Evolutionary conservation across 2,329 filamentous ascomycete genomes (phyloP).

Genomic region (Fusarium euwallaceae): DNA sequence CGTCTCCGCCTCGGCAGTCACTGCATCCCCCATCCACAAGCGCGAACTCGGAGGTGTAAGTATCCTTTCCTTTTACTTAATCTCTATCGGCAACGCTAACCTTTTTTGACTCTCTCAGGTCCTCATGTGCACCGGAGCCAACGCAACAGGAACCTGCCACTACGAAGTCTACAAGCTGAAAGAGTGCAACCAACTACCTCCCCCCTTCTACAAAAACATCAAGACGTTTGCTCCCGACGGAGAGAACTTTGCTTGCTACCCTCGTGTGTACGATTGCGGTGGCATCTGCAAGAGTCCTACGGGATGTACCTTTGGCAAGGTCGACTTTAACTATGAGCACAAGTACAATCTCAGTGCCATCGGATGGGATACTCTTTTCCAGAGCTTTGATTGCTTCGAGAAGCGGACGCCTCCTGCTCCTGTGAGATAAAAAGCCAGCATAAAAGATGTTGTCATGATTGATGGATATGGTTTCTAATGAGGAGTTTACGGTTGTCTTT

Average conservation of each 20-base stretch:
- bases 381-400: conserved; percentile 52
- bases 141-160: conserved; percentile 62
- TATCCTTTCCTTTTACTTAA: conserved; percentile 17
- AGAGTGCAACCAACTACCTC: conserved; percentile 61
- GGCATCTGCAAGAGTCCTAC: conserved; percentile 63
- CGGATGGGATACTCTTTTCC: conserved; percentile 58
- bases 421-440: background rate
- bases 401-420: conserved; percentile 22
- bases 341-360: conserved; percentile 63
- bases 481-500: conserved; percentile 7
- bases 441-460: conserved; percentile 2
- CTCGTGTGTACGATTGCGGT: conserved; percentile 57
- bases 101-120: conserved; percentile 51
- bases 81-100: conserved; percentile 8
- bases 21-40: conserved; percentile 53
- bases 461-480: conserved; percentile 5
- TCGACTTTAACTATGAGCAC: conserved; percentile 60
- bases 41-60: conserved; percentile 63
- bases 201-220: conserved; percentile 57
- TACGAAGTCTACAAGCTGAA: conserved; percentile 59
- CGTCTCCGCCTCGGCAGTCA: conserved; percentile 39
- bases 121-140: conserved; percentile 64
- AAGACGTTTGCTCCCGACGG: conserved; percentile 66
- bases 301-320: conserved; percentile 65
- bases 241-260: conserved; percentile 63